These are phyloP conservation scores for Populus alba DNA, from an alignment of 345 rosid species.

Conservation along the genomic window DNA sequence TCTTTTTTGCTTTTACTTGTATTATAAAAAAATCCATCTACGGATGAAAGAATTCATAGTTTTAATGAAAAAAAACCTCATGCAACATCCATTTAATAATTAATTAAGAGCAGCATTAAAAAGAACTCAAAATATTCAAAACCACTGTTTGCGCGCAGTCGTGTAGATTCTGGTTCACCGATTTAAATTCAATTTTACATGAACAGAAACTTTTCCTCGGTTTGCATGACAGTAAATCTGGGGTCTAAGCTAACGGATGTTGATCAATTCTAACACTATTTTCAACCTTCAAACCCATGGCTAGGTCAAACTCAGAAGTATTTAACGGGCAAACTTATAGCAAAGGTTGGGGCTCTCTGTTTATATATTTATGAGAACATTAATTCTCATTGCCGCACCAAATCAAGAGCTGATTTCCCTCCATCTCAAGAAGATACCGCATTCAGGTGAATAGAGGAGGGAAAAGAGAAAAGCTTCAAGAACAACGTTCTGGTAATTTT, in stretches of 20 bases:
- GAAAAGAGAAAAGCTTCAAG: neutral
- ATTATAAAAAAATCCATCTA: too few species aligned
- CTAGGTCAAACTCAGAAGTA: neutral
- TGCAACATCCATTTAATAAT: neutral
- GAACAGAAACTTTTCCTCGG: neutral
- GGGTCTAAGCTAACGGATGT: neutral
- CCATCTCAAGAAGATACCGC: neutral
- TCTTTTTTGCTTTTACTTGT: too few species aligned
- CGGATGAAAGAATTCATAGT: too few species aligned
- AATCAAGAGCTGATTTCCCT: neutral
- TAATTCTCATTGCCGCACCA: neutral
- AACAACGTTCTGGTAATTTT: neutral
- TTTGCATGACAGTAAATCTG: neutral
- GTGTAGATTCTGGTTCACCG: neutral
- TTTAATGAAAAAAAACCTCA: too few species aligned
- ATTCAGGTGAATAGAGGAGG: neutral
- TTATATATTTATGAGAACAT: neutral
- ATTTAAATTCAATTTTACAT: neutral
- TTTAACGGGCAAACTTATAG: neutral
- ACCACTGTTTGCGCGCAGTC: neutral
- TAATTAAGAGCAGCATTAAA: neutral
- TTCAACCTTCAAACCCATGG: constrained; percentile 6
- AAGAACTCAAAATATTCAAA: neutral
- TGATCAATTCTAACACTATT: neutral
- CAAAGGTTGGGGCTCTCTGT: neutral